phyloP scores from a whole-genome alignment of 139 green algal genomes.

The Eudorina sp. region DNA sequence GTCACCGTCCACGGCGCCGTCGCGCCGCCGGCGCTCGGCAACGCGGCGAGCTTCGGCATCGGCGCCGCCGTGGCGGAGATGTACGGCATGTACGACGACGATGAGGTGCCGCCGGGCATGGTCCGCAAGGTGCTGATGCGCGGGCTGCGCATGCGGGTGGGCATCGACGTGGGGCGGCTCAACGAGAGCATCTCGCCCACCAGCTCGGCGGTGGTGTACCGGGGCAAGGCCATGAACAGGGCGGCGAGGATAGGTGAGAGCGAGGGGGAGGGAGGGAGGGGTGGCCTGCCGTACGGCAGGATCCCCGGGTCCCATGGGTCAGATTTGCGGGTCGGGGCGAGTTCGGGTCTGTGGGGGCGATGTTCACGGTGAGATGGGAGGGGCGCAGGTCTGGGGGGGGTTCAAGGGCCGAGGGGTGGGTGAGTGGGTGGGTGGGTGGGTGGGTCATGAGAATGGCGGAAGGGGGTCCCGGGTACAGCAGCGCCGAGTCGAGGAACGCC shows the following conservation, averaged over 20 bases:
- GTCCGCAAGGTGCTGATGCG: constrained; percentile 27
- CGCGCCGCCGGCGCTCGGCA: background rate
- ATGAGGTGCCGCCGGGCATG: constrained; percentile 40
- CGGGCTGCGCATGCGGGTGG: constrained; percentile 44
- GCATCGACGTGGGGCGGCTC: constrained; percentile 33
- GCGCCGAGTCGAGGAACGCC: too few relatives aligned
- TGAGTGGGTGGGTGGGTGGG: too few relatives aligned
- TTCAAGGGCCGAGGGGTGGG: too few relatives aligned
- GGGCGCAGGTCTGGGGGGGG: too few relatives aligned
- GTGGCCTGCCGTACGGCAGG: background rate
- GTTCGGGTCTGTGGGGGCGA: too few relatives aligned
- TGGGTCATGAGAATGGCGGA: too few relatives aligned
- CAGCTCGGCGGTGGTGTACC: constrained; percentile 26
- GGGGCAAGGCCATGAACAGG: constrained; percentile 46
- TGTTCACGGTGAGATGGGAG: too few relatives aligned
- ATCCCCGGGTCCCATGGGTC: background rate
- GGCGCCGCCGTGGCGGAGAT: constrained; percentile 16
- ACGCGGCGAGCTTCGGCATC: background rate
- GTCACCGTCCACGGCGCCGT: too few relatives aligned
- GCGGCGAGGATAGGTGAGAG: constrained; percentile 41
- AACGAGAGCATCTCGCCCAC: constrained; percentile 15
- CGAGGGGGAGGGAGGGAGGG: background rate
- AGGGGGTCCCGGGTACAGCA: too few relatives aligned
- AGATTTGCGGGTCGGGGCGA: too few relatives aligned
- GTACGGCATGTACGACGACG: constrained; percentile 37